Evolutionary conservation across 345 rosid species (phyloP), one percentile per base, ranked within the genome.

Genomic region (Aquilaria sinensis): DNA sequence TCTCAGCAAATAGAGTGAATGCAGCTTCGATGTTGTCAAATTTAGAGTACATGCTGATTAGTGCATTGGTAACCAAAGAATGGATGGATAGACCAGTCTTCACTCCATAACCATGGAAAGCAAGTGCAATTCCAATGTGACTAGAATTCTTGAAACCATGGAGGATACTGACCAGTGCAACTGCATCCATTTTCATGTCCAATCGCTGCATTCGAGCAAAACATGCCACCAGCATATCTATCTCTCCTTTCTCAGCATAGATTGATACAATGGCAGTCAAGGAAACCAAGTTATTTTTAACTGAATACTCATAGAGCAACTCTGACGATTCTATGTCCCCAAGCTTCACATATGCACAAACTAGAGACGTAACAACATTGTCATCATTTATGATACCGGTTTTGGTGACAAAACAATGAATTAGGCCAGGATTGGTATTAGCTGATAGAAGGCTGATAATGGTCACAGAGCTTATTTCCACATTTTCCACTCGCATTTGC

Each of bases 11-110:
- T 63, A 88, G 67, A 56, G 65, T 74, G 71, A 72, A 63, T 13
- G 72, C 74, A 52, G 88, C 81, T 78, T 83, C 80, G 5, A 76
- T 54, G 56, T 86, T 72, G 47, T 75, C 66, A 55, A 78, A 75
- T 77, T 71, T 83, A 56, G 80, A 81, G 65, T 88, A 86, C 96
- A 91, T 84, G 52, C 79, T 86, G 67, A 91, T 85, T 12, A 91
- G 82, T 60, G 89, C 89, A 72, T 91, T 91, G 29, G 74, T 70
- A 34, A 88, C 85, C 69, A 86, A 67, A 60, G 63, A 64, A 57
- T 77, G 67, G 23, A 60, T 8, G 71, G 75, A 70, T 67, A 88
- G 63, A 49, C 97, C 96, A 9, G 66, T 80, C 81, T 81, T 84
- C 12, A 88, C 47, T 49, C 75, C 80, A 13, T 80, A 86, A 65